Percentiles rank a stretch among this genome's conserved stretches.
Evolutionary conservation across 352 stramenopile genomes (phyloP).

Genomic region (Phytophthora pinifolia): DNA sequence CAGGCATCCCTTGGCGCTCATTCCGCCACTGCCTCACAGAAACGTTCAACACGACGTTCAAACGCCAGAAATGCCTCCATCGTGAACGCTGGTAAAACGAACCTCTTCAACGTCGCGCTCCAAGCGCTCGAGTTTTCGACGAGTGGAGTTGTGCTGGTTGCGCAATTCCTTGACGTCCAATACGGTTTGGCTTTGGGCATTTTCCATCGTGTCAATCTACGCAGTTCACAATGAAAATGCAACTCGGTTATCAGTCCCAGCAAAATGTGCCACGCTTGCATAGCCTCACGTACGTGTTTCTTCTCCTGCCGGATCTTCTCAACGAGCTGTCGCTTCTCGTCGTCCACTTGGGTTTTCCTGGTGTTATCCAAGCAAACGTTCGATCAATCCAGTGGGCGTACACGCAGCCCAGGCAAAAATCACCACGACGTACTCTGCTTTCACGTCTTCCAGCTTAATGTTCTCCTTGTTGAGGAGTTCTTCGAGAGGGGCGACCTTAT

Average conservation of each 20-base stretch:
- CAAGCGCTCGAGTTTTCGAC: slow-evolving; percentile 65
- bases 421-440: slow-evolving; percentile 46
- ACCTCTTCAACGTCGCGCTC: slow-evolving; percentile 64
- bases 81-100: background rate
- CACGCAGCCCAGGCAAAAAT: background rate
- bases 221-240: background rate
- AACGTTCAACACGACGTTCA: background rate
- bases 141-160: slow-evolving; percentile 69
- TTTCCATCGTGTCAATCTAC: slow-evolving; percentile 70
- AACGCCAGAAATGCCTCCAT: background rate
- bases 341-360: slow-evolving; percentile 58
- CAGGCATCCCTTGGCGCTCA: slow-evolving; percentile 49
- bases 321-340: slow-evolving; percentile 48
- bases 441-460: slow-evolving; percentile 60
- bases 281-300: slow-evolving; percentile 33
- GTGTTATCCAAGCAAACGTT: background rate
- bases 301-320: slow-evolving; percentile 73
- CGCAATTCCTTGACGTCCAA: slow-evolving; percentile 69
- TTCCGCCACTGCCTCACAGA: slow-evolving; percentile 50
- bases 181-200: slow-evolving; percentile 63
- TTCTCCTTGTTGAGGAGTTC: slow-evolving; percentile 69
- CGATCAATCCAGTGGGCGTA: slow-evolving; percentile 3
- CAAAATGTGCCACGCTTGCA: background rate
- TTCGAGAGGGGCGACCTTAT: slow-evolving; percentile 65
- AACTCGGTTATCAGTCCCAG: background rate